Evolutionary conservation across 495 filamentous ascomycete species (phyloP).

Genomic region (Saxophila tyrrhenica): DNA sequence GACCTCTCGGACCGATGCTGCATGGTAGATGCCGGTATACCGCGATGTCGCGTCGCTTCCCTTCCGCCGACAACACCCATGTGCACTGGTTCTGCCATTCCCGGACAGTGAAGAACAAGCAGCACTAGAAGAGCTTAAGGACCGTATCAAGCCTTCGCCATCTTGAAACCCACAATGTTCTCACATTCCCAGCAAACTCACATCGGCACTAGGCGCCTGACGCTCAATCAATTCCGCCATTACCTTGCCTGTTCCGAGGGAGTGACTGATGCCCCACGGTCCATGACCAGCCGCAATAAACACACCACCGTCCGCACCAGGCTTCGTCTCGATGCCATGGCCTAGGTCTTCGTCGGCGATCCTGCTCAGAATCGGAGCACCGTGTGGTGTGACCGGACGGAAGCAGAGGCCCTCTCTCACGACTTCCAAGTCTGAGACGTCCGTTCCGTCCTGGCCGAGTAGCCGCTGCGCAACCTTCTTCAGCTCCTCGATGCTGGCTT

Average conservation of each 20-base stretch:
- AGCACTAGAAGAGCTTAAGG: too few species aligned
- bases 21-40: background rate
- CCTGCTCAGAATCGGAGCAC: slow-evolving; percentile 48
- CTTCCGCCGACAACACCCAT: too few species aligned
- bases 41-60: too few species aligned
- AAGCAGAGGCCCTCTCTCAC: slow-evolving; percentile 60
- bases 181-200: slow-evolving; percentile 3
- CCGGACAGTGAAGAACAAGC: too few species aligned
- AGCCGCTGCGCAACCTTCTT: slow-evolving; percentile 44
- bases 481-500: slow-evolving; percentile 39
- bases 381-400: slow-evolving; percentile 52
- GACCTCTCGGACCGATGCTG: background rate
- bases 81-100: too few species aligned
- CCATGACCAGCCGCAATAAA: slow-evolving; percentile 60
- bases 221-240: slow-evolving; percentile 32
- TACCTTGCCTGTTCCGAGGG: slow-evolving; percentile 29
- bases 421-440: slow-evolving; percentile 46
- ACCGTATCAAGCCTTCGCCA: too few species aligned
- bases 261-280: slow-evolving; percentile 30
- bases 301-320: slow-evolving; percentile 46
- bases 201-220: slow-evolving; percentile 22
- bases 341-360: slow-evolving; percentile 47
- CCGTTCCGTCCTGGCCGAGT: slow-evolving; percentile 35
- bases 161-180: too few species aligned
- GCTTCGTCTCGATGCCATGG: slow-evolving; percentile 31